A percentile compares a stretch with the other conserved stretches of the same genome.
phyloP scores from a whole-genome alignment of 805 yeast genomes.

The Hemisphaericaspora nanyangensis region DNA sequence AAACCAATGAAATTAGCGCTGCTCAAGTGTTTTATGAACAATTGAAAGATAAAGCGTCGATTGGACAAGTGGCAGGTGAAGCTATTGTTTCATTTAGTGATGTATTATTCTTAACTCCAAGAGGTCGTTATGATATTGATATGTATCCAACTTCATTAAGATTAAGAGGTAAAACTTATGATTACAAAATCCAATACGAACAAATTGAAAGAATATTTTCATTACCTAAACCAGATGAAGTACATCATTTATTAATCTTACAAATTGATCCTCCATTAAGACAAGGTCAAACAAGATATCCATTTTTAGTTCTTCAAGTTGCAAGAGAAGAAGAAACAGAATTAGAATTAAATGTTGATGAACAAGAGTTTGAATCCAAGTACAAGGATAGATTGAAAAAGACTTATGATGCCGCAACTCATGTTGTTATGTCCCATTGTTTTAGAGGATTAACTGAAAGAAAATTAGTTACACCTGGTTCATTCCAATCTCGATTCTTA shows the following conservation, averaged over 20 bases:
- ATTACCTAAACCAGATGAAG: constrained; percentile 90
- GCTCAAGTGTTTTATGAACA: constrained; percentile 88
- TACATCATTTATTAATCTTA: constrained; percentile 80
- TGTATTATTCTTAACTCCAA: constrained; percentile 88
- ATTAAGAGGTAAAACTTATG: constrained; percentile 95
- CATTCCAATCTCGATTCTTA: constrained; percentile 68
- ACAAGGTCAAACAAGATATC: constrained; percentile 97
- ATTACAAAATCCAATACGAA: constrained; percentile 87
- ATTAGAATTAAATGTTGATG: constrained; percentile 80
- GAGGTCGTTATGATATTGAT: constrained; percentile 98
- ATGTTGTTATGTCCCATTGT: constrained; percentile 81
- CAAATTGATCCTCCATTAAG: constrained; percentile 96
- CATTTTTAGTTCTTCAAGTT: constrained; percentile 87
- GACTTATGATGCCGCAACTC: constrained; percentile 79
- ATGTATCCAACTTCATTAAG: constrained; percentile 85
- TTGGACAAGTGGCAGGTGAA: constrained; percentile 92
- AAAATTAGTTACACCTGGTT: constrained; percentile 79
- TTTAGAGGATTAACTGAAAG: constrained; percentile 88
- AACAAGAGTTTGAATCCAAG: constrained; percentile 70
- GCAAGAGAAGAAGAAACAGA: constrained; percentile 87
- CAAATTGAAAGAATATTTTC: constrained; percentile 89
- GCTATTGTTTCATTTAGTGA: constrained; percentile 92
- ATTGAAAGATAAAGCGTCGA: constrained; percentile 86
- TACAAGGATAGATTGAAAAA: constrained; percentile 74
- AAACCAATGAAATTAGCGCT: constrained; percentile 52